Evolutionary conservation across 805 yeast species (phyloP).

Genomic region (Schizosaccharomyces cryophilus): DNA sequence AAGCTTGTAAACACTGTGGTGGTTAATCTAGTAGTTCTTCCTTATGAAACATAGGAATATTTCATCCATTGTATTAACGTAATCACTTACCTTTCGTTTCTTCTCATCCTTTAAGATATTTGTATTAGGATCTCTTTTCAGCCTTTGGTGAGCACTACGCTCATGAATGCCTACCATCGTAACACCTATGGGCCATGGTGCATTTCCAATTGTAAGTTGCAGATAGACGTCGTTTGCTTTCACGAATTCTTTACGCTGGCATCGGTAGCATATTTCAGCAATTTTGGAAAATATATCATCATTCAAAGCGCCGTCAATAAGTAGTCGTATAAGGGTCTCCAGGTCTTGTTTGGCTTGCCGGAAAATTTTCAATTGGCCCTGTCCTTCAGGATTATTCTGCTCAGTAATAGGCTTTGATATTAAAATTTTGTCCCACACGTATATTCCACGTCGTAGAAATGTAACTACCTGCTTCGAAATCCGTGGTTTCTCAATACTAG

Average conservation of each 20-base stretch:
- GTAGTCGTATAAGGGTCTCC: constrained; percentile 26
- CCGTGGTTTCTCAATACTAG: constrained; percentile 15
- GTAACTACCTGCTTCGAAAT: constrained; percentile 24
- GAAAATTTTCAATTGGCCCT: constrained; percentile 9
- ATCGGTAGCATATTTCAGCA: constrained; percentile 30
- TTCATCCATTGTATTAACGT: neutral
- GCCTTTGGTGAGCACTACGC: constrained; percentile 35
- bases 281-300: constrained; percentile 26
- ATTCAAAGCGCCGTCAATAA: constrained; percentile 22
- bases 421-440: constrained; percentile 16
- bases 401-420: constrained; percentile 4
- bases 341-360: constrained; percentile 11
- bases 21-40: constrained; percentile 8
- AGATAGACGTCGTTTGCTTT: constrained; percentile 46
- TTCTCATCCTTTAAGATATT: constrained; percentile 59
- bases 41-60: neutral
- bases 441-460: constrained; percentile 23
- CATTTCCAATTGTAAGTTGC: constrained; percentile 60
- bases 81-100: constrained; percentile 20
- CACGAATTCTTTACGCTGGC: constrained; percentile 29
- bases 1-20: constrained; percentile 41
- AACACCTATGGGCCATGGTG: constrained; percentile 84
- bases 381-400: neutral
- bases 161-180: constrained; percentile 57
- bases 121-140: constrained; percentile 20